phyloP scores from a whole-genome alignment of 202 grass and related monocot genomes.

The Setaria viridis region DNA sequence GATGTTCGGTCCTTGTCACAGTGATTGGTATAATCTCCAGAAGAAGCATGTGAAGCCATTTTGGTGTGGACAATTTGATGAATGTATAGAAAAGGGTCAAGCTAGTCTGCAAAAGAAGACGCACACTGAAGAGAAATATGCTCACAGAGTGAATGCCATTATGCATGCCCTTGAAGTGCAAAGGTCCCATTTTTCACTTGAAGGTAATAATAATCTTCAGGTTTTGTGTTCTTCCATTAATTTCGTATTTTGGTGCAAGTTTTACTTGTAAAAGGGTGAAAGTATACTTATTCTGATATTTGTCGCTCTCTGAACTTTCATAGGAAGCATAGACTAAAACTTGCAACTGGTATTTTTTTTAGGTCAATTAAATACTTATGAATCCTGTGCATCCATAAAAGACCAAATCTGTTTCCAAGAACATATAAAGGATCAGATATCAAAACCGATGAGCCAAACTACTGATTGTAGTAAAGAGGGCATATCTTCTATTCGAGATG shows the following conservation, averaged over 20 bases:
- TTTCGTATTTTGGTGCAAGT: conserved; percentile 35
- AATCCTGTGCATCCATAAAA: conserved; percentile 51
- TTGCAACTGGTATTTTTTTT: conserved; percentile 44
- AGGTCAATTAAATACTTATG: conserved; percentile 47
- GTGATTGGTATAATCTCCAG: conserved; percentile 87
- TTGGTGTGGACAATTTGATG: conserved; percentile 76
- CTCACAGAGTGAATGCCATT: conserved; percentile 80
- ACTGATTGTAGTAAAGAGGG: conserved; percentile 38
- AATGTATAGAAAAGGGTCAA: conserved; percentile 75
- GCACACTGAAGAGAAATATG: conserved; percentile 77
- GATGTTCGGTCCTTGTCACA: conserved; percentile 41
- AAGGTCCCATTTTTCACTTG: conserved; percentile 43
- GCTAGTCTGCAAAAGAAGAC: conserved; percentile 46
- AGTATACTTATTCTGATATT: conserved; percentile 17
- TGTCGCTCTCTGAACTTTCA: conserved; percentile 26
- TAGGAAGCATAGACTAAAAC: conserved; percentile 38
- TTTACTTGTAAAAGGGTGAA: conserved; percentile 30
- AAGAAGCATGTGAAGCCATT: conserved; percentile 81
- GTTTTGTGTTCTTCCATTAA: conserved; percentile 22
- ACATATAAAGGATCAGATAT: conserved; percentile 38
- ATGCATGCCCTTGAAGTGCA: conserved; percentile 85
- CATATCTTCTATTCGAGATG: conserved; percentile 29
- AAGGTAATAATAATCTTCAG: conserved; percentile 33
- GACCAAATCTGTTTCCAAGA: conserved; percentile 12
- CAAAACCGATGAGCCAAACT: conserved; percentile 41